phyloP scores from a whole-genome alignment of 2,329 filamentous ascomycete species.

The Apiospora sp. region DNA sequence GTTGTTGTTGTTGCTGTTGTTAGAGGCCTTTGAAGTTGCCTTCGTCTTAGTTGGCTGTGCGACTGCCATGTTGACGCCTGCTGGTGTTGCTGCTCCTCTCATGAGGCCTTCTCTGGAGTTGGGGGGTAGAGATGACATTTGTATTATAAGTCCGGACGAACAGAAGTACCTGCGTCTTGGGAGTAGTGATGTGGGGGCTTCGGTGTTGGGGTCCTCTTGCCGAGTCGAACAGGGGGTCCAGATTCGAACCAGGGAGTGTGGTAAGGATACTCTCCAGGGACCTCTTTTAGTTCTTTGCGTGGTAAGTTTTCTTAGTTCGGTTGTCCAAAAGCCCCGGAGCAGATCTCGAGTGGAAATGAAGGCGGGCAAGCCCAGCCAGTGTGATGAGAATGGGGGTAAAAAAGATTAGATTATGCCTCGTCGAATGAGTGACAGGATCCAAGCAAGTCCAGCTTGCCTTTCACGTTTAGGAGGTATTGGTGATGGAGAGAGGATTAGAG shows the following conservation, averaged over 20 bases:
- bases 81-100: constrained; percentile 50
- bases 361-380: constrained; percentile 36
- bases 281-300: constrained; percentile 24
- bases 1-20: constrained; percentile 49
- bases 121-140: constrained; percentile 75
- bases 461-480: constrained; percentile 46
- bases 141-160: constrained; percentile 48
- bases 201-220: constrained; percentile 39
- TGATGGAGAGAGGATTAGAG: constrained; percentile 40
- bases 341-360: constrained; percentile 37
- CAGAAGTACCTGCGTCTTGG: constrained; percentile 53
- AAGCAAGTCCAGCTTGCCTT: constrained; percentile 69
- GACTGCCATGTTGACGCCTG: constrained; percentile 65
- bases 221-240: constrained; percentile 53
- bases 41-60: constrained; percentile 67
- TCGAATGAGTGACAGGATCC: constrained; percentile 59
- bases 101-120: constrained; percentile 60
- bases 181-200: constrained; percentile 38
- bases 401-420: constrained; percentile 52
- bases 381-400: constrained; percentile 39
- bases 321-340: constrained; percentile 31
- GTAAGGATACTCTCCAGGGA: constrained; percentile 16
- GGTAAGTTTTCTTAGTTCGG: constrained; percentile 33
- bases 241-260: constrained; percentile 39
- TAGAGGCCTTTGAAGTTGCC: constrained; percentile 60